Evolutionary conservation across 2,329 filamentous ascomycete genomes (phyloP).

Genomic region (Cucurbitaria berberidis): DNA sequence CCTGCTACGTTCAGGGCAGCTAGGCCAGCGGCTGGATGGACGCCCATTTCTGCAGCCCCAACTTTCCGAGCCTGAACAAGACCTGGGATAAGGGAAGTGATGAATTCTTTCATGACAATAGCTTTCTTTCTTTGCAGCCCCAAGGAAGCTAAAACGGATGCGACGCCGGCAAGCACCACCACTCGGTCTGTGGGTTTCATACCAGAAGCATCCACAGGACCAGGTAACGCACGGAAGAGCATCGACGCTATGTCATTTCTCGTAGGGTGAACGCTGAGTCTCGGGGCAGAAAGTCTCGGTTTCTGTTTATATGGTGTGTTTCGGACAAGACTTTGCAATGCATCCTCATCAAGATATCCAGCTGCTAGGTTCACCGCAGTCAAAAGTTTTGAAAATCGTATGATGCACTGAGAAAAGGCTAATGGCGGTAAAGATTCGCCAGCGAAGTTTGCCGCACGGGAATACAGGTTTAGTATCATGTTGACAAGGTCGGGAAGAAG

Average conservation of each 20-base stretch:
- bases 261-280: conserved; percentile 44
- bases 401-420: conserved; percentile 73
- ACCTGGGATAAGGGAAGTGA: conserved; percentile 81
- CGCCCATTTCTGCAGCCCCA: conserved; percentile 92
- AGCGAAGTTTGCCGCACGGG: conserved; percentile 66
- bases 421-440: conserved; percentile 74
- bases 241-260: conserved; percentile 47
- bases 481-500: conserved; percentile 77
- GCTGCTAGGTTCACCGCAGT: conserved; percentile 69
- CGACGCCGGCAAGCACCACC: conserved; percentile 82
- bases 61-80: conserved; percentile 89
- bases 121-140: conserved; percentile 89
- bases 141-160: conserved; percentile 79
- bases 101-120: conserved; percentile 83
- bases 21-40: conserved; percentile 89
- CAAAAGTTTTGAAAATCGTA: conserved; percentile 75
- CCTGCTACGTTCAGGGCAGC: conserved; percentile 67
- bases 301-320: conserved; percentile 55
- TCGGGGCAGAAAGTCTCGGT: conserved; percentile 41
- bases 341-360: conserved; percentile 66
- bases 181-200: conserved; percentile 78
- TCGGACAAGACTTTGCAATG: conserved; percentile 56
- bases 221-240: conserved; percentile 57
- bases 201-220: conserved; percentile 60
- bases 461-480: conserved; percentile 76